Conservation (phyloP, 1,284 basidiomycete genomes). For the Cryptococcus amylolentus region DNA sequence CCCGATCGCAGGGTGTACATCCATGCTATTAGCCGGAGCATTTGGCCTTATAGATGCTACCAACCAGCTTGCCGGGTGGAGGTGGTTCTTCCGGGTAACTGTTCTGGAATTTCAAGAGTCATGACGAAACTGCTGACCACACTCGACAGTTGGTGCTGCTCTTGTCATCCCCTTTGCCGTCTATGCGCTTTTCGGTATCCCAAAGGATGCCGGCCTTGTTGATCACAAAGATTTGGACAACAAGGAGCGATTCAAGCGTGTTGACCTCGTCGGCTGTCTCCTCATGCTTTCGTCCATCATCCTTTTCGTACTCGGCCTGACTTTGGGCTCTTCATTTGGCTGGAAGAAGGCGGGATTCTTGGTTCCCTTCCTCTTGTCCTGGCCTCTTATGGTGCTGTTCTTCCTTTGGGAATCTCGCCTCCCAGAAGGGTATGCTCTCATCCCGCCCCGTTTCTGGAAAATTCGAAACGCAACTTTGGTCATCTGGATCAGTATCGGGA, state of each 20-base stretch:
- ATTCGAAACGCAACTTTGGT: constrained; percentile 36
- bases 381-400: constrained; percentile 35
- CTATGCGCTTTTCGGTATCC: constrained; percentile 20
- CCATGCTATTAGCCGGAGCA: constrained; percentile 38
- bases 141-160: constrained; percentile 15
- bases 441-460: constrained; percentile 32
- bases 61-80: constrained; percentile 41
- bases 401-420: constrained; percentile 37
- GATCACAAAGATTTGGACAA: constrained; percentile 9
- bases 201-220: constrained; percentile 21
- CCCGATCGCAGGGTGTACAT: constrained; percentile 42
- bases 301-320: constrained; percentile 44
- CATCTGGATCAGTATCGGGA: constrained; percentile 24
- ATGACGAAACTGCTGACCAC: no score
- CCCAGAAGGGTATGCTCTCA: constrained; percentile 26
- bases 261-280: constrained; percentile 37
- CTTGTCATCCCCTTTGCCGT: constrained; percentile 29
- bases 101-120: no score
- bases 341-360: constrained; percentile 43
- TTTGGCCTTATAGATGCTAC: constrained; percentile 44
- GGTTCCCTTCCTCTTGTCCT: constrained; percentile 43
- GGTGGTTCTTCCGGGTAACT: constrained; percentile 48
- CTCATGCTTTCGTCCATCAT: constrained; percentile 37
- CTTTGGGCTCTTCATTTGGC: constrained; percentile 40
- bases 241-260: constrained; percentile 29